phyloP scores from a whole-genome alignment of 257 asterid species.

The Nicotiana noctiflora region DNA sequence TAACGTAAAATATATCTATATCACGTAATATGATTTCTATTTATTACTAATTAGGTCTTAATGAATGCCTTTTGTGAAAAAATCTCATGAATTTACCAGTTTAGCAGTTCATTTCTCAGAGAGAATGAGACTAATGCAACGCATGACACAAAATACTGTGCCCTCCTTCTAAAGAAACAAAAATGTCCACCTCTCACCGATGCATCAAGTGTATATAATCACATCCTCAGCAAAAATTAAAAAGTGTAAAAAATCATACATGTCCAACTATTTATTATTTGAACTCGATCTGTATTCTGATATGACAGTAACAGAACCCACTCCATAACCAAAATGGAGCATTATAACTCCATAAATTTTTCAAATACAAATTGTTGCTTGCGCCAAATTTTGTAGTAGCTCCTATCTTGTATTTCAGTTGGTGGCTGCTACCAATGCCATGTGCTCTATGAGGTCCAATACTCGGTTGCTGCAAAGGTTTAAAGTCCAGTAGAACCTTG shows the following conservation, averaged over 20 bases:
- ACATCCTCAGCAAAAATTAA: not conserved
- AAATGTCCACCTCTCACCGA: not conserved
- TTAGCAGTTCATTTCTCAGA: not conserved
- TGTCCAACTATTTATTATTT: slow-evolving; percentile 1
- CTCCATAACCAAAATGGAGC: slow-evolving; percentile 2
- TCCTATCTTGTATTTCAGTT: slow-evolving; percentile 18
- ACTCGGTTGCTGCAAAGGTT: slow-evolving; percentile 65
- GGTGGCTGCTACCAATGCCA: slow-evolving; percentile 80
- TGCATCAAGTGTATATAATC: not conserved
- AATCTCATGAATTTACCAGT: not conserved
- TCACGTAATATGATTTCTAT: no score
- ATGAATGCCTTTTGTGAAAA: no score
- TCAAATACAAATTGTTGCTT: not conserved
- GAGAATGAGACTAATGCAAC: not conserved
- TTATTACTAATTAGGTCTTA: no score
- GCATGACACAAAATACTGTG: not conserved
- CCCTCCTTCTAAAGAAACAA: not conserved
- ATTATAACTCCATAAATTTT: not conserved
- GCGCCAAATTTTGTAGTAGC: not conserved
- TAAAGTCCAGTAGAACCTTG: not conserved
- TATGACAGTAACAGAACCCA: not conserved
- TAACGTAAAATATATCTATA: no score
- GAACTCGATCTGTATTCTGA: not conserved
- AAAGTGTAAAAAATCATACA: not conserved
- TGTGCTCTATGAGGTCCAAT: slow-evolving; percentile 90